Evolutionary conservation across 2,329 filamentous ascomycete genomes (phyloP).

Genomic region (Diaporthe nobilis): DNA sequence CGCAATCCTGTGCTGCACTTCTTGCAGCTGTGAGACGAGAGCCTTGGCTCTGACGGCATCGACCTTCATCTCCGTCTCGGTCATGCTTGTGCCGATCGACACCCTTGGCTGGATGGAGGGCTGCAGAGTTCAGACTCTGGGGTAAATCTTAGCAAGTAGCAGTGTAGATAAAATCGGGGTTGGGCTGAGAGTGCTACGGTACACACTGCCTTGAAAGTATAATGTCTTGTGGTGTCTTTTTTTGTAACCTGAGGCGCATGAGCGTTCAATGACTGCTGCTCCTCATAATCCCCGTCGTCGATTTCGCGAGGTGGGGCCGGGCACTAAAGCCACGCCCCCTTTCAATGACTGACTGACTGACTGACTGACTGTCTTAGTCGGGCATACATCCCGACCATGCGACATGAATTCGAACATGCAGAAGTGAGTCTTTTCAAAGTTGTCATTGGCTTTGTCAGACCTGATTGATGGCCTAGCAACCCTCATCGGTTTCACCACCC

Average conservation of each 20-base stretch:
- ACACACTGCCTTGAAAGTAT: conserved; percentile 1
- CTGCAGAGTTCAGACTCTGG: conserved; percentile 12
- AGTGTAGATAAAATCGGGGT: conserved; percentile 5
- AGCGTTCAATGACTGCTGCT: not conserved
- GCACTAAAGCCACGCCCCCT: conserved; percentile 6
- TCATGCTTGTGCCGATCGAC: conserved; percentile 53
- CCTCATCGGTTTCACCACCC: not conserved
- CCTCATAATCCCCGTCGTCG: conserved; percentile 2
- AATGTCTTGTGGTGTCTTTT: not conserved
- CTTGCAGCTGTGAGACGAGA: conserved; percentile 73
- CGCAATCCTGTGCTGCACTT: conserved; percentile 71
- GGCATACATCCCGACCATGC: not conserved
- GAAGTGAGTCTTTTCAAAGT: not conserved
- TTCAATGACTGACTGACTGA: no score
- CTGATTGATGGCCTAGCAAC: not conserved
- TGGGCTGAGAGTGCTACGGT: conserved; percentile 16
- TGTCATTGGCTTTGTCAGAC: not conserved
- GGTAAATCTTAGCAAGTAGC: not conserved
- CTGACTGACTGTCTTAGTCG: not conserved
- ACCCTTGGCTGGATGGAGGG: conserved; percentile 15
- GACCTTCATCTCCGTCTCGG: conserved; percentile 70
- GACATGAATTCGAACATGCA: not conserved
- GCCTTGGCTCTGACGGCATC: conserved; percentile 72
- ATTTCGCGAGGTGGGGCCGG: not conserved
- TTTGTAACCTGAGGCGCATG: not conserved